Evolutionary conservation across 78 protist species (phyloP), one percentile per base, ranked within the genome.

Genomic region (Chrysochromulina parva): DNA sequence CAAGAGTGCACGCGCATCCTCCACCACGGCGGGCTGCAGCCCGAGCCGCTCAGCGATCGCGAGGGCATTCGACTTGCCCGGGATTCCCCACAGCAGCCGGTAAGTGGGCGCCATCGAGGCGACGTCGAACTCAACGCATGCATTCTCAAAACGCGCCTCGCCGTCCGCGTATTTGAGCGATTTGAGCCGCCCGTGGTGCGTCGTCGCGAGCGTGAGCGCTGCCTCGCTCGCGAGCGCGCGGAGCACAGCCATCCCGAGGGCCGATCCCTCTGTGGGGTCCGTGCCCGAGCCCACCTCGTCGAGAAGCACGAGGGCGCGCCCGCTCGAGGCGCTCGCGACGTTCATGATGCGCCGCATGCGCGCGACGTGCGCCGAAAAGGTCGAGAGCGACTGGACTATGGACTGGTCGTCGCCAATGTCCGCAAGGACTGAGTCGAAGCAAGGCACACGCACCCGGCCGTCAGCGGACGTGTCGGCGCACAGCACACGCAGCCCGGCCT

Each of bases 121-220:
- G 50, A 55, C 87, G 87, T 81, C 87, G 50, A 81, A 81, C 87
- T 81, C 67, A 10, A 81, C 87, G 87, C 67, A 24, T 22, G 87
- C 87, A 53, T 81, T 81, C 50, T 81, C 87, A 14, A 81, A 81
- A 3, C 17, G 26, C 3, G 67, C 24, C 38, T 38, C 38, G 38
- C 38, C 38, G 50, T 55, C 67, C 47, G 10, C 3, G 58, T 76
- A 76, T 66, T 81, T 81, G 67, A 81, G 87, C 54, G 87, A n/a
- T 50, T 81, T 81, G 67, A 81, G 87, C 59, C 20, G 7, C 24
- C 26, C 1, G 87, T 55, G 66, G 87, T 81, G 87, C 19, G 87
- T 81, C 16, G 87, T 81, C 50, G 48, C 2, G n/a, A 81, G 2
- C 22, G 66, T n/a, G 26, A 81, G 52, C 47, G 48, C 87, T 7